Base-by-base conservation (phyloP, 495 filamentous ascomycete species). In the Aspergillus ostianus region DNA sequence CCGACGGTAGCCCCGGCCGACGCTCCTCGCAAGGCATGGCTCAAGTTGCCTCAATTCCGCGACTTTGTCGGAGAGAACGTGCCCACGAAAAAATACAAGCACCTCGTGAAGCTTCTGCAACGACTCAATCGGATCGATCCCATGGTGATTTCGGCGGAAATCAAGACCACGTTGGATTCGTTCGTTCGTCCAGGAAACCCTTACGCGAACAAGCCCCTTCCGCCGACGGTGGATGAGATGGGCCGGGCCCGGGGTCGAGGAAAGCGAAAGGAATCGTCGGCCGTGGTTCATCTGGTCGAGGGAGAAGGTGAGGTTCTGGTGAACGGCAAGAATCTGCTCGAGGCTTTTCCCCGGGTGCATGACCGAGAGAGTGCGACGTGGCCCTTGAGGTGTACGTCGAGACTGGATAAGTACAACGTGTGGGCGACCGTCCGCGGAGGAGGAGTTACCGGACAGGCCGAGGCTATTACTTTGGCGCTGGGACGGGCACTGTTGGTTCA, bases 371-470 rank as follows among this genome's bases (percentile, higher is more conserved):
- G 91, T 66, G 94, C 90, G 0, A 76, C 96, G 9, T 98, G 93
- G 93, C 85, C 95, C 5, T 72, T 98, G 65, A 88, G 91, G 61
- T 83, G 84, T 50, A 93, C 92, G 32, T 77, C 85, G n/a, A 80
- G 94, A 55, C 70, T 96, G 58, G 92, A 96, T 74, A 97, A 95
- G 74, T 99, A 99, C 77, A 99, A 99, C 70, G 90, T 96, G 13
- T 99, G 89, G 88, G 91, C 86, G 55, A 77, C 86, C 12, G 90
- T 92, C 4, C 79, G 76, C 45, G 94, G 94, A 41, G 94, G 94
- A 57, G 94, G 94, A 63, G 87, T 86, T 23, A 99, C 94, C 10
- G 94, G 94, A 4, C 94, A 99, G 75, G 95, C 94, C 10, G 94
- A 98, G 76, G 92, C 94, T 23, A 84, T 96, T 62, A 96, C 95